These are phyloP conservation scores for Fonsecaea monophora DNA, from an alignment of 2,329 filamentous ascomycete species.

Conservation along the genomic window DNA sequence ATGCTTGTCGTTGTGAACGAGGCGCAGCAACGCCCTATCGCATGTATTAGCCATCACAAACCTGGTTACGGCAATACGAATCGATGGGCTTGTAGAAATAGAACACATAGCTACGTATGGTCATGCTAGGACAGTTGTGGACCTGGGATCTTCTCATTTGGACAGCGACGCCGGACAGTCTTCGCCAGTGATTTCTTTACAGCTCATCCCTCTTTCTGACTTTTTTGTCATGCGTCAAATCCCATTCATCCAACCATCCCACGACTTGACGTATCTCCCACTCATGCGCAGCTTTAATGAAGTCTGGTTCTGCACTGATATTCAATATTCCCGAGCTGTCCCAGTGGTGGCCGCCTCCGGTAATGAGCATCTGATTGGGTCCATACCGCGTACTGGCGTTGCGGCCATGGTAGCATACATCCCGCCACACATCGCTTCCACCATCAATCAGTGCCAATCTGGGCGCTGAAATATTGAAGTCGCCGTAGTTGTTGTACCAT, in stretches of 20 bases:
- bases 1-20: neutral
- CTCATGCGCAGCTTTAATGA: constrained; percentile 58
- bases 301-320: constrained; percentile 57
- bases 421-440: constrained; percentile 60
- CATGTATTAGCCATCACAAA: no score
- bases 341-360: constrained; percentile 61
- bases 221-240: constrained; percentile 18
- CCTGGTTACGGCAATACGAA: neutral
- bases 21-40: neutral
- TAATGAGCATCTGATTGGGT: constrained; percentile 59
- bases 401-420: constrained; percentile 59
- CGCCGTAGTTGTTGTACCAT: constrained; percentile 56
- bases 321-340: constrained; percentile 55
- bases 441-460: constrained; percentile 62
- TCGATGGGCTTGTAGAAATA: neutral
- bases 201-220: constrained; percentile 30
- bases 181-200: neutral
- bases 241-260: constrained; percentile 45
- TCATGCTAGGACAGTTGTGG: neutral
- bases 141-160: neutral
- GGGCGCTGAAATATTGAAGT: constrained; percentile 54
- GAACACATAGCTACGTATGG: neutral
- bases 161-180: neutral
- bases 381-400: constrained; percentile 51
- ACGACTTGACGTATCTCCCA: constrained; percentile 59